Conservation (phyloP, 129 eudicot genomes). For the Chrysanthemum lavandulifolium region DNA sequence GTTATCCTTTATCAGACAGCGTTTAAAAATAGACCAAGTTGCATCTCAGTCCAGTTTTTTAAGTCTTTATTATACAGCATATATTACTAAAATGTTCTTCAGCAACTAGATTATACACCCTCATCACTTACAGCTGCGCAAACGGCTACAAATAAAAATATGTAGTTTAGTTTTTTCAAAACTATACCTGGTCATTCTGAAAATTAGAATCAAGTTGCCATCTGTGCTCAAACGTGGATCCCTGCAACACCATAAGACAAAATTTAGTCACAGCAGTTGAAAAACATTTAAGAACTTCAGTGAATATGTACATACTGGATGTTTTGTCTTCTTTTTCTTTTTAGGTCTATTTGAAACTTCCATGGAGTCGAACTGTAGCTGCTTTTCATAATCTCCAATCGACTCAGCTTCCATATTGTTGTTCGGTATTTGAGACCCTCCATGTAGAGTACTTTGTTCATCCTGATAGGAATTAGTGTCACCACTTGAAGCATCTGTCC, state of each 20-base stretch:
- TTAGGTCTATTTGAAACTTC: conserved; percentile 76
- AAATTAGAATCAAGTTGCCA: conserved; percentile 73
- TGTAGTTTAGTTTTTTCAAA: neutral
- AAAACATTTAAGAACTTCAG: conserved; percentile 6
- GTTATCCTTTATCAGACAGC: too few species aligned
- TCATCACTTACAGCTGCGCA: neutral
- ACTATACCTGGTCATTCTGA: conserved; percentile 78
- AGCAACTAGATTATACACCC: neutral
- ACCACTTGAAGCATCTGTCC: conserved; percentile 93
- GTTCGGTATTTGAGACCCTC: conserved; percentile 57
- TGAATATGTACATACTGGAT: conserved; percentile 48
- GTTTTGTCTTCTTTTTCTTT: conserved; percentile 85
- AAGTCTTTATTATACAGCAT: neutral
- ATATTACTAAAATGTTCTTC: neutral
- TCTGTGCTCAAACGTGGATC: conserved; percentile 59
- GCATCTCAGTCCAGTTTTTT: neutral
- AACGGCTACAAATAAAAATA: neutral
- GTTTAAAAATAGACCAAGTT: too few species aligned
- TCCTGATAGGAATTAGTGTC: conserved; percentile 95
- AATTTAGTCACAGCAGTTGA: neutral
- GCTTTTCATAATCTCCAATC: conserved; percentile 64
- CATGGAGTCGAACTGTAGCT: conserved; percentile 55
- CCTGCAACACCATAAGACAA: conserved; percentile 42
- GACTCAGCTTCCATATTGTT: conserved; percentile 83
- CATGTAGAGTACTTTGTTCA: conserved; percentile 75